These are phyloP conservation scores for Phytophthora sp. DNA, from an alignment of 352 stramenopile species.

Conservation along the genomic window DNA sequence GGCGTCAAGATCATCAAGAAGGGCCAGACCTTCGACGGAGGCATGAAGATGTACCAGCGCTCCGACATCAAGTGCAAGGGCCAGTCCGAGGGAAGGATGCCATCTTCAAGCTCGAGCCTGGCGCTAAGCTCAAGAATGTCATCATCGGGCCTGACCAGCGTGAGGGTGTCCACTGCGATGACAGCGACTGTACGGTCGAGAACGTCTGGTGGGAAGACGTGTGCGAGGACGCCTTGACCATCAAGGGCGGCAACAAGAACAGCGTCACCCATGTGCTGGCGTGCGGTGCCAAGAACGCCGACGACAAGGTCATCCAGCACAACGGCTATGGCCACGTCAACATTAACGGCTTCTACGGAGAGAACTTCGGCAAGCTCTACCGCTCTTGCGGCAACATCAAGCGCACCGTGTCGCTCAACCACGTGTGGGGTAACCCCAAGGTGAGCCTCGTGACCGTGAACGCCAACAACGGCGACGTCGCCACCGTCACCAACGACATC, in stretches of 20 bases:
- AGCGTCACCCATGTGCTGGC: constrained; percentile 37
- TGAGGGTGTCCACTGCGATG: constrained; percentile 27
- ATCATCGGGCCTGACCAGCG: constrained; percentile 37
- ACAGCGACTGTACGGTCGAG: constrained; percentile 30
- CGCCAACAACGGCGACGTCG: constrained; percentile 38
- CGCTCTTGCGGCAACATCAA: constrained; percentile 29
- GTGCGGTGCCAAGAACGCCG: constrained; percentile 12
- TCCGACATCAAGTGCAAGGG: constrained; percentile 40
- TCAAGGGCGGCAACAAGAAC: constrained; percentile 39
- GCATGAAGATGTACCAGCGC: constrained; percentile 59
- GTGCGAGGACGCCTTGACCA: constrained; percentile 39
- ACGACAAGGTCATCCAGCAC: constrained; percentile 47
- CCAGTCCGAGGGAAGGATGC: constrained; percentile 22
- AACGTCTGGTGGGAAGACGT: constrained; percentile 37
- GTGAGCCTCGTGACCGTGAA: constrained; percentile 43
- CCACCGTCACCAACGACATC: constrained; percentile 32
- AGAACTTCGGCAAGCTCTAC: constrained; percentile 43
- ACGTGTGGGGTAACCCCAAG: constrained; percentile 38
- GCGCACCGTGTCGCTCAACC: constrained; percentile 38
- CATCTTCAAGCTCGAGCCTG: constrained; percentile 34
- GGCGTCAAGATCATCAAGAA: constrained; percentile 40
- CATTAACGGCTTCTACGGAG: constrained; percentile 43
- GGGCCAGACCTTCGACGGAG: constrained; percentile 41
- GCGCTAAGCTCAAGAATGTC: constrained; percentile 40
- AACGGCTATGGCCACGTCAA: too few species aligned